A percentile compares a stretch with the other conserved stretches of the same genome.
Conservation (phyloP, 1,139 yeast species). For the Taiozyma sp. region DNA sequence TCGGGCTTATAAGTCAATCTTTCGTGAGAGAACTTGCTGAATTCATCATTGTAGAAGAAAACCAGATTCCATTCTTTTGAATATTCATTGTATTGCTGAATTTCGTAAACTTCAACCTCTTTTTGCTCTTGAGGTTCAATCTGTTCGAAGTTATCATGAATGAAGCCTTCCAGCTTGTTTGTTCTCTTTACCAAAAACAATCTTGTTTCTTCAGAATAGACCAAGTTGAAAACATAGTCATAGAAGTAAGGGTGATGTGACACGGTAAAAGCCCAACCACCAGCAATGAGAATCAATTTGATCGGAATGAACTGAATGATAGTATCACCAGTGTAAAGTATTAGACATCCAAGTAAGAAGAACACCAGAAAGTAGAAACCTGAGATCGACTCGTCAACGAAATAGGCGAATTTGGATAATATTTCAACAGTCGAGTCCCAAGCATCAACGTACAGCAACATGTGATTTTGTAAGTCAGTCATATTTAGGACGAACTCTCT, state of each 20-base stretch:
- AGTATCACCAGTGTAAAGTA: not conserved
- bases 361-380: constrained; percentile 43
- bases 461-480: constrained; percentile 81
- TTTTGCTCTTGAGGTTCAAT: constrained; percentile 29
- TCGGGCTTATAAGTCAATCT: constrained; percentile 26
- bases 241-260: constrained; percentile 53
- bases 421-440: constrained; percentile 54
- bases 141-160: constrained; percentile 31
- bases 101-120: constrained; percentile 65
- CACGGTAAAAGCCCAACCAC: constrained; percentile 49
- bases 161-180: constrained; percentile 39
- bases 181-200: constrained; percentile 41
- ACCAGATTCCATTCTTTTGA: constrained; percentile 56
- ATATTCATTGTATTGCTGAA: constrained; percentile 50
- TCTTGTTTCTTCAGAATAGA: constrained; percentile 61
- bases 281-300: constrained; percentile 33
- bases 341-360: constrained; percentile 9
- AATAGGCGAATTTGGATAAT: constrained; percentile 58
- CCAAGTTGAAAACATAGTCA: constrained; percentile 37
- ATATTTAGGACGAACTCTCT: constrained; percentile 74
- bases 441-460: constrained; percentile 59
- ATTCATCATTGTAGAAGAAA: constrained; percentile 54
- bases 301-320: constrained; percentile 28
- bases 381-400: constrained; percentile 61
- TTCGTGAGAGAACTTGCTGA: constrained; percentile 37